Base-by-base conservation (phyloP, 1,139 yeast species). In the Lodderomyces parapsilosis region DNA sequence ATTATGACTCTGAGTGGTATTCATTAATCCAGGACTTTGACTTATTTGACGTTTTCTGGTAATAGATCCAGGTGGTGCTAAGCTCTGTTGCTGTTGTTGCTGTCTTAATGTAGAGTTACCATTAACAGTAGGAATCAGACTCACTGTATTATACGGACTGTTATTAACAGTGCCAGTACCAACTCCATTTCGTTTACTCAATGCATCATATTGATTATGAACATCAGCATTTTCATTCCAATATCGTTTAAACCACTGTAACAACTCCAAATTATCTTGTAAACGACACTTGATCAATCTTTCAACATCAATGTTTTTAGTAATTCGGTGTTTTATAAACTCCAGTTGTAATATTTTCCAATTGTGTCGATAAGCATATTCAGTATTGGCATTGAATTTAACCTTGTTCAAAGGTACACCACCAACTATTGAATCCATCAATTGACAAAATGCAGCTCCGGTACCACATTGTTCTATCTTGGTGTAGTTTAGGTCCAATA, bases 391-490 rank as follows among this genome's bases (percentile, higher is more conserved):
- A 28, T 81, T 80, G 47, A 81, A 79, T 59, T 84, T 89, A 47
- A 91, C 93, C 53, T 84, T 80, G 43, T 68, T 59, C 84, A 90
- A 79, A 4, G 96, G 93, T 13, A 91, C 75, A 51, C 88, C 96
- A 19, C 86, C 83, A 55, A 76, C 86, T 24, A 93, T 81, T 19
- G 91, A 81, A 63, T 93, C 97, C 71, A 91, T 76, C 40, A 93
- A 76, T 63, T 91, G 97, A 63, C 98, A 90, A 61, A 87, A 91
- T 2, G 89, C 94, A 0, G 96, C 96, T 2, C 99, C 99, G 2
- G 86, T 81, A 15, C 99, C 99, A 59, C 96, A 86, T 62, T 90
- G 93, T 59, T 94, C 99, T 2, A 93, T 86, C 57, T 86, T 89
- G 41, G 81, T 74, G 54, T 86, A 79, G 50, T 81, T 74, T 35